Conservation (phyloP, 257 asterid genomes). For the Solanum phureja region DNA sequence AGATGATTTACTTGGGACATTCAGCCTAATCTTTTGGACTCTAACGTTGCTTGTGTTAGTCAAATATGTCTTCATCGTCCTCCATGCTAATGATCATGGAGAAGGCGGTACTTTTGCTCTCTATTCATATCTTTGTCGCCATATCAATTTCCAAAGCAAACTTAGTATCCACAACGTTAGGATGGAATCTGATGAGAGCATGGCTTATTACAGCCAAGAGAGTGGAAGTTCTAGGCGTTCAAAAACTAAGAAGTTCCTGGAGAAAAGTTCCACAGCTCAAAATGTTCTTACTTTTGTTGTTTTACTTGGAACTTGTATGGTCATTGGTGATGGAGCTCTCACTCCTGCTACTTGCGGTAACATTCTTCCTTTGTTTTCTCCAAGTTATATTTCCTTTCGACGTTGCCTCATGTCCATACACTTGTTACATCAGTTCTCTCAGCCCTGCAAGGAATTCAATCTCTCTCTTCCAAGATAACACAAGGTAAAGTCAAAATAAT, state of each 20-base stretch:
- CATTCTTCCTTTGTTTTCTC: neutral
- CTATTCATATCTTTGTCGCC: conserved; percentile 47
- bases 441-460: conserved; percentile 72
- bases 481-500: conserved; percentile 28
- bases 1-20: conserved; percentile 55
- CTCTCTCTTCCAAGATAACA: conserved; percentile 50
- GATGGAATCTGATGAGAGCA: conserved; percentile 19
- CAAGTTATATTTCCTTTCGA: neutral
- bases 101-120: conserved; percentile 86
- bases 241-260: conserved; percentile 36
- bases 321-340: conserved; percentile 74
- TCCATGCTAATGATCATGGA: conserved; percentile 62
- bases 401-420: neutral
- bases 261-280: conserved; percentile 32
- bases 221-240: conserved; percentile 22
- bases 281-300: conserved; percentile 37
- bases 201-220: conserved; percentile 6
- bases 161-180: conserved; percentile 27
- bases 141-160: conserved; percentile 35
- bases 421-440: conserved; percentile 41
- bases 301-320: conserved; percentile 75
- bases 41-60: conserved; percentile 41
- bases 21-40: conserved; percentile 76
- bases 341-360: conserved; percentile 78
- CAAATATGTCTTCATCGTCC: conserved; percentile 60